Evolutionary conservation across 2,329 filamentous ascomycete genomes (phyloP), one percentile per base, ranked within the genome.

Genomic region (Escovopsis weberi): DNA sequence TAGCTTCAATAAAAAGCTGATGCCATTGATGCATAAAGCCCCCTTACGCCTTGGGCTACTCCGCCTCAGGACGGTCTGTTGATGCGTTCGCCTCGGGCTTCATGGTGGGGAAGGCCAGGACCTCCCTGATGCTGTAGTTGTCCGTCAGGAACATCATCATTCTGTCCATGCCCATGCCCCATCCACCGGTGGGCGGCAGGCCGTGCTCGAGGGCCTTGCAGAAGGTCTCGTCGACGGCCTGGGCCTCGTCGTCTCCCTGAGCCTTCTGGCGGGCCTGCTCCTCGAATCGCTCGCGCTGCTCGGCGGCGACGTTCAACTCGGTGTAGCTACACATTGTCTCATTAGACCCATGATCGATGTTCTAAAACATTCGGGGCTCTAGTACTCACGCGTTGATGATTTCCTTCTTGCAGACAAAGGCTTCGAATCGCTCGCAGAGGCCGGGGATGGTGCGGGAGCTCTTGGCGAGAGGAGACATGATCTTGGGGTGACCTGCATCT

Each of bases 41-140:
- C 39, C 36, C 42, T 7, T 32, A 32, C 11, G 28, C 28, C 28
- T 32, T 32, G 8, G 28, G 28, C 28, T 32, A 7, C 28, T 32
- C 28, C 8, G 28, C 28, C 28, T 32, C 38, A 12, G 41, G 38
- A 35, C 37, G 42, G 7, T 43, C 40, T 28, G 38, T 38, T 32
- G 41, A 30, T 34, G 18, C 41, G 12, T 15, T 12, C 15, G n/a
- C 67, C 56, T 89, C 83, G 40, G 89, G 84, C 77, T 94, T 94
- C 85, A 98, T 94, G 68, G 95, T 89, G 10, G 91, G 91, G 78
- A 98, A 98, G 8, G 89, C 80, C 48, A 96, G 67, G 3, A 96
- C 89, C 66, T 98, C 91, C 66, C 91, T 88, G 62, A 98, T 98
- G 53, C 78, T 85, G 69, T 94, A 64, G 67, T 94, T 85, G 65